Conservation (phyloP, 2,329 filamentous ascomycete species). For the Trichoderma pleuroti region DNA sequence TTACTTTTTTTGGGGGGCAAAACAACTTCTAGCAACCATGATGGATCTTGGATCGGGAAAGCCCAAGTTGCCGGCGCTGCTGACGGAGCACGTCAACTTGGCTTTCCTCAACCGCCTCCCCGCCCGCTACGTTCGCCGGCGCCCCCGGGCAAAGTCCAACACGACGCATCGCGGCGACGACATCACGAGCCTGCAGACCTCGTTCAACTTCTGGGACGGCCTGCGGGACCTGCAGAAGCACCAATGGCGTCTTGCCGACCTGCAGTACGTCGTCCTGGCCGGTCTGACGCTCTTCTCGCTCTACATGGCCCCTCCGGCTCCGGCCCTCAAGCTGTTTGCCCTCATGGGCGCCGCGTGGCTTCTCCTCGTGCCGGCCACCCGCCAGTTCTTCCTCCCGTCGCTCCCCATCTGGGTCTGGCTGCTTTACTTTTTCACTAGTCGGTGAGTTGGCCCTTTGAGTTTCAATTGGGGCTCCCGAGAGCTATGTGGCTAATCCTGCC, state of each 20-base stretch:
- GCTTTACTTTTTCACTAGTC: constrained; percentile 86
- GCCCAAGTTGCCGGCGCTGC: constrained; percentile 39
- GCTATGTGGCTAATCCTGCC: background rate
- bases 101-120: constrained; percentile 43
- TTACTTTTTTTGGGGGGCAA: background rate
- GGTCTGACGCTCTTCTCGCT: constrained; percentile 78
- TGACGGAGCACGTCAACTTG: constrained; percentile 41
- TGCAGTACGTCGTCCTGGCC: constrained; percentile 75
- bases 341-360: constrained; percentile 65
- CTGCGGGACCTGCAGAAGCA: constrained; percentile 71
- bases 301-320: constrained; percentile 76
- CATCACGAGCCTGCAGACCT: constrained; percentile 74
- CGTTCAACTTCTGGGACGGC: constrained; percentile 76
- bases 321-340: constrained; percentile 71
- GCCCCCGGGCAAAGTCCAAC: constrained; percentile 38
- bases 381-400: constrained; percentile 88
- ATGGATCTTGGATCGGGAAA: constrained; percentile 41
- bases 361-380: constrained; percentile 75
- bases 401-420: constrained; percentile 82
- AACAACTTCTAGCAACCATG: constrained; percentile 30
- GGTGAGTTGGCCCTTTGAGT: constrained; percentile 58
- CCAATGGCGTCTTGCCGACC: constrained; percentile 77
- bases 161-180: constrained; percentile 45
- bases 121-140: constrained; percentile 38
- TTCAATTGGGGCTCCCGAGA: background rate